Percentiles rank a stretch among this genome's conserved stretches.
Conservation (phyloP, 164 flowering plant species). For the Annona cherimola region DNA sequence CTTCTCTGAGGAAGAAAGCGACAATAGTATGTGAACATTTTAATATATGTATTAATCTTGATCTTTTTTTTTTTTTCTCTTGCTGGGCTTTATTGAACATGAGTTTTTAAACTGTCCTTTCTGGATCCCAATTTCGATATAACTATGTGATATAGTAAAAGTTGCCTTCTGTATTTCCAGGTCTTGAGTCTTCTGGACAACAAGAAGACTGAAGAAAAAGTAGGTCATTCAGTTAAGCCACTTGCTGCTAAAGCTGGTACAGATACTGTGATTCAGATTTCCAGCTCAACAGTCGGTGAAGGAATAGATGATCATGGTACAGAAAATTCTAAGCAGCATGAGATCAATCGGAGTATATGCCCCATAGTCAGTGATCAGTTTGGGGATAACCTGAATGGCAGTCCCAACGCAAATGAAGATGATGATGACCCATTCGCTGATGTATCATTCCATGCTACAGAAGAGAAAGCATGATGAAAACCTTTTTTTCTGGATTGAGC, state of each 20-base stretch:
- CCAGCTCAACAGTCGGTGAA: constrained; percentile 81
- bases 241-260: constrained; percentile 29
- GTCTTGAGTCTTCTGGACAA: constrained; percentile 66
- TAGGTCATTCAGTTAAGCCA: constrained; percentile 28
- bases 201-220: constrained; percentile 23
- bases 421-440: constrained; percentile 91
- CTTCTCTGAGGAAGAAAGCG: constrained; percentile 86
- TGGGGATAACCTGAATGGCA: constrained; percentile 44
- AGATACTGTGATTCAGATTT: constrained; percentile 44
- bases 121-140: not conserved
- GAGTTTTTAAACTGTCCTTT: no score
- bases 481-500: constrained; percentile 68
- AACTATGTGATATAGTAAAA: not conserved
- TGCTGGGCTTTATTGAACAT: not conserved
- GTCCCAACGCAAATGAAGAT: constrained; percentile 29
- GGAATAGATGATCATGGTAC: constrained; percentile 39
- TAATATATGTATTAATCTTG: not conserved
- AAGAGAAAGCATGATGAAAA: constrained; percentile 40
- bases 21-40: constrained; percentile 40
- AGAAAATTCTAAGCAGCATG: constrained; percentile 21
- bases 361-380: constrained; percentile 69
- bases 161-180: constrained; percentile 27
- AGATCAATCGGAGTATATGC: constrained; percentile 24
- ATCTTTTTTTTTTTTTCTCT: not conserved
- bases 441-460: constrained; percentile 74